Base-by-base conservation (phyloP, 2,329 filamentous ascomycete species). In the Fusarium mundagurra region DNA sequence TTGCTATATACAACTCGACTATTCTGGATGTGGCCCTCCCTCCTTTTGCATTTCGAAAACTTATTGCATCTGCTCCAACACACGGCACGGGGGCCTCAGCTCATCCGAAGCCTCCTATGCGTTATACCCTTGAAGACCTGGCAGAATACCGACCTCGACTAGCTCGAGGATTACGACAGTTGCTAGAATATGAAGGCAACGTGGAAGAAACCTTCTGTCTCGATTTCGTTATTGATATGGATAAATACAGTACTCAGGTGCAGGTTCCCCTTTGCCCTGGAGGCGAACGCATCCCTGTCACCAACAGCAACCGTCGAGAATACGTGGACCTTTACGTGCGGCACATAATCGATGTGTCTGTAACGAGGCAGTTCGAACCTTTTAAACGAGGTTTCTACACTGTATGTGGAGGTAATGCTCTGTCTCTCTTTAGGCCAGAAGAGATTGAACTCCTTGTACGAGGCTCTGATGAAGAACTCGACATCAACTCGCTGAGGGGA, bases 311-410 rank as follows among this genome's bases (percentile, higher is more conserved):
- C 77, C 89, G 94, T 34, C 90, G 90, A 72, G 95, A 98, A 78
- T 98, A 96, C 77, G 94, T 98, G 61, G 92, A 96, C 75, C 86
- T 94, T 5, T 97, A 97, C 80, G 89, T 97, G 16, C 90, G 91
- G 44, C 93, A 96, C 80, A 82, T 96, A 16, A 89, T 98, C 17
- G 94, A 98, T 77, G 91, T 88, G 12, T 89, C 93, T 2, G 93
- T 98, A 3, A 85, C 89, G 44, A 89, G 94, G 45, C 95, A 98
- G 79, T 98, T 97, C 74, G 94, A 97, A 80, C 95, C 95, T 2
- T 98, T 98, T 86, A 96, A 96, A 80, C 90, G 95, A 62, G 95
- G 95, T 2, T 98, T 98, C 83, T 98, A 94, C 81, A 97, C 93
- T 0, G 94, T 98, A 34, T 97, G 94, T 80, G 93, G 93, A 41